Percentiles rank a stretch among this genome's conserved stretches.
These are phyloP conservation scores for Taphrina populina DNA, from an alignment of 1,139 yeast species.

Conservation along the genomic window DNA sequence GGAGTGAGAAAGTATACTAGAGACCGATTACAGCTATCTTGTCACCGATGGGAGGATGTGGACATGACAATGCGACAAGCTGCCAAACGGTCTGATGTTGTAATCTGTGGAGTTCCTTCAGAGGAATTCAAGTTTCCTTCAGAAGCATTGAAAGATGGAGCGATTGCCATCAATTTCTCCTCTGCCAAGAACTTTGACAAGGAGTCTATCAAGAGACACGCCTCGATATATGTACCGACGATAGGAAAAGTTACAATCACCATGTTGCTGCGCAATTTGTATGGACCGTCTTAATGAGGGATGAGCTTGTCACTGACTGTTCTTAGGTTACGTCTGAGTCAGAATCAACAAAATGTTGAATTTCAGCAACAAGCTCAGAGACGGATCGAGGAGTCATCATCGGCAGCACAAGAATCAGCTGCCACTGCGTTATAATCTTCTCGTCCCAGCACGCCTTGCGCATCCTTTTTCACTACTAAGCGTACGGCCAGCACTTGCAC, in stretches of 20 bases:
- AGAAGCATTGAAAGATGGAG: conserved; percentile 75
- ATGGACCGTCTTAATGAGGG: not conserved
- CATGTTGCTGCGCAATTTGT: conserved; percentile 81
- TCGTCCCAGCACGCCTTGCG: too few relatives aligned
- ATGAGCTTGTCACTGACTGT: not conserved
- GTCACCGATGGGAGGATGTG: conserved; percentile 74
- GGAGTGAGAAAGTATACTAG: conserved; percentile 88
- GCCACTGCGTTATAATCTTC: too few relatives aligned
- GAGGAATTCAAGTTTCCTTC: conserved; percentile 80
- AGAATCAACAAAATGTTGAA: conserved; percentile 25
- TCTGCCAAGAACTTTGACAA: conserved; percentile 79
- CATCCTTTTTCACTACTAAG: too few relatives aligned
- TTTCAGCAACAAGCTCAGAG: conserved; percentile 8
- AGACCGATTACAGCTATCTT: conserved; percentile 77
- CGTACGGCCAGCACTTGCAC: too few relatives aligned
- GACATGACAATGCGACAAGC: conserved; percentile 58
- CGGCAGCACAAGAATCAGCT: too few relatives aligned
- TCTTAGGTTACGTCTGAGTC: conserved; percentile 15
- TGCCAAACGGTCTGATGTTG: conserved; percentile 77
- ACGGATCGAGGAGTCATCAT: too few relatives aligned
- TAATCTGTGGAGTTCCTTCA: conserved; percentile 93
- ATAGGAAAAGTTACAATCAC: conserved; percentile 95
- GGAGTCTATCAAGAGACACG: conserved; percentile 73
- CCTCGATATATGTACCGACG: conserved; percentile 89
- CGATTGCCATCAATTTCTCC: conserved; percentile 85